Evolutionary conservation across 1,284 basidiomycete species (phyloP).

Genomic region (Fomitopsis schrenkii): DNA sequence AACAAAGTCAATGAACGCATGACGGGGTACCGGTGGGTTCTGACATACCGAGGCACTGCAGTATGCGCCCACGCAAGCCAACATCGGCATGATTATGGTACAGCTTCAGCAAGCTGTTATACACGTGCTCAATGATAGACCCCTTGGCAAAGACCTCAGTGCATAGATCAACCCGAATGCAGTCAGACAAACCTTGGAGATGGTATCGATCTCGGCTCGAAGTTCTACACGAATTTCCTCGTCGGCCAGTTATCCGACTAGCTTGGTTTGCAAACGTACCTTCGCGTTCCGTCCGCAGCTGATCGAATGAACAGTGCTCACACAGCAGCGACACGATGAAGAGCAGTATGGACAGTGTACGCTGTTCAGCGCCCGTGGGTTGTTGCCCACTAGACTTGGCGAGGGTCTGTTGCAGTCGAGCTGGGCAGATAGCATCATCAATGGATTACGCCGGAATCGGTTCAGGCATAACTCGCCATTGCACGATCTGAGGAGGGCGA

Average conservation of each 20-base stretch:
- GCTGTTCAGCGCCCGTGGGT: slow-evolving; percentile 33
- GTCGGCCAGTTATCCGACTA: not conserved
- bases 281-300: slow-evolving; percentile 54
- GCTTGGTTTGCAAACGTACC: slow-evolving; percentile 32
- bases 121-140: slow-evolving; percentile 81
- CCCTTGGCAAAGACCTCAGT: slow-evolving; percentile 33
- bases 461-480: slow-evolving; percentile 48
- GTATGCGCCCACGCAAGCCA: slow-evolving; percentile 55
- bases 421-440: slow-evolving; percentile 27
- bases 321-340: slow-evolving; percentile 83
- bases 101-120: slow-evolving; percentile 64
- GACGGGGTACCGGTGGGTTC: not conserved
- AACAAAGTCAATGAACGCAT: not conserved
- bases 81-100: slow-evolving; percentile 59
- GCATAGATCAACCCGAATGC: too few relatives aligned
- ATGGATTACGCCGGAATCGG: slow-evolving; percentile 1
- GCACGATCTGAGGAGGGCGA: slow-evolving; percentile 79
- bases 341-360: slow-evolving; percentile 59
- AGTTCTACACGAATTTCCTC: slow-evolving; percentile 36
- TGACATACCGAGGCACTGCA: slow-evolving; percentile 79
- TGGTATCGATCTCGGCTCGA: slow-evolving; percentile 51
- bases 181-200: slow-evolving; percentile 46
- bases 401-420: slow-evolving; percentile 55
- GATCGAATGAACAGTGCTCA: slow-evolving; percentile 88
- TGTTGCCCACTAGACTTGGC: slow-evolving; percentile 14